These are phyloP conservation scores for Neospermospora avenae DNA, from an alignment of 2,329 filamentous ascomycete genomes.

Conservation along the genomic window DNA sequence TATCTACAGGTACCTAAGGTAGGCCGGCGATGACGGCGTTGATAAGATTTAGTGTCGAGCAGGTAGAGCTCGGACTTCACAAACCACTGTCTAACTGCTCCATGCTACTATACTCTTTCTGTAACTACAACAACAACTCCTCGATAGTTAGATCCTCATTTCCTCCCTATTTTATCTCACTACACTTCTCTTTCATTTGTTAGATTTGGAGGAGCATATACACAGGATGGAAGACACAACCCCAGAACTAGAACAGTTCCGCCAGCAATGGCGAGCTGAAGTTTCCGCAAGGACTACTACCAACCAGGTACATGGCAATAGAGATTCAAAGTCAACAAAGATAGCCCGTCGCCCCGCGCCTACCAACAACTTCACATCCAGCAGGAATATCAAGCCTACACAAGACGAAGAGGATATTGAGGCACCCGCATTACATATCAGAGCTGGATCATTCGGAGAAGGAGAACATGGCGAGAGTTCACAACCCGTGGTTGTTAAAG, in stretches of 20 bases:
- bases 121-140: neutral
- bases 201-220: conserved; percentile 16
- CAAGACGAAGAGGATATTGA: conserved; percentile 23
- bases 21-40: conserved; percentile 14
- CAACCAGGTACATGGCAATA: conserved; percentile 20
- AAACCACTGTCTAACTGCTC: too few species aligned
- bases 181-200: too few species aligned
- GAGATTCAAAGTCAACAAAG: conserved; percentile 22
- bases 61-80: too few species aligned
- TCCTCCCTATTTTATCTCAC: neutral
- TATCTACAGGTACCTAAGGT: too few species aligned
- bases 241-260: conserved; percentile 81
- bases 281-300: conserved; percentile 32
- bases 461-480: conserved; percentile 9
- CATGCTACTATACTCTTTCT: neutral
- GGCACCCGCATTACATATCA: conserved; percentile 6
- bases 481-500: conserved; percentile 31
- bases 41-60: too few species aligned
- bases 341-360: conserved; percentile 21
- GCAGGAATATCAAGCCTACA: conserved; percentile 6
- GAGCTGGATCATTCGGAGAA: conserved; percentile 15
- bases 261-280: conserved; percentile 81
- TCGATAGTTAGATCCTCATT: neutral
- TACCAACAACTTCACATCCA: conserved; percentile 16
- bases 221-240: conserved; percentile 43